phyloP scores from a whole-genome alignment of 2,329 filamentous ascomycete genomes.

The Penicillium sp. region DNA sequence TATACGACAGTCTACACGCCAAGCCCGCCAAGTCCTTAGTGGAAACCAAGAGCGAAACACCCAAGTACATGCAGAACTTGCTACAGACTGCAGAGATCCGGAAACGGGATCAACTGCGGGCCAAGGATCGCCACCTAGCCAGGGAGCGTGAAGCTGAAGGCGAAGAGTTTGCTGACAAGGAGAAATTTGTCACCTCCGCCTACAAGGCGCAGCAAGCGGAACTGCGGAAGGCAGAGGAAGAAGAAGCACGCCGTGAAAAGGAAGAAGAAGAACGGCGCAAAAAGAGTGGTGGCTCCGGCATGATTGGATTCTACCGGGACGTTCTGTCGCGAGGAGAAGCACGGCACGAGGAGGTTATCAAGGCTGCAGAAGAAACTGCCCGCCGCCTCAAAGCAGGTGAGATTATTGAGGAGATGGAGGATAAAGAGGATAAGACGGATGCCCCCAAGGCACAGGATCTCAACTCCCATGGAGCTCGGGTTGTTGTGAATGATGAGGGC shows the following conservation, averaged over 20 bases:
- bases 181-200: conserved; percentile 64
- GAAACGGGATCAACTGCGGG: conserved; percentile 62
- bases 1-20: conserved; percentile 50
- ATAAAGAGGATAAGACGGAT: conserved; percentile 44
- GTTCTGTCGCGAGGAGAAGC: conserved; percentile 59
- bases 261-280: conserved; percentile 52
- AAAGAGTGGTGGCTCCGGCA: conserved; percentile 51
- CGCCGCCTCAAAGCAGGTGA: conserved; percentile 37
- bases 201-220: conserved; percentile 66
- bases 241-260: conserved; percentile 54
- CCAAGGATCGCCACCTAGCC: conserved; percentile 59
- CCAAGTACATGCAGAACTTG: conserved; percentile 62
- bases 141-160: conserved; percentile 63
- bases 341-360: conserved; percentile 56
- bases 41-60: conserved; percentile 31
- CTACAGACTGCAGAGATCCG: conserved; percentile 60
- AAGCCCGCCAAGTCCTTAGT: conserved; percentile 32
- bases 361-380: conserved; percentile 51
- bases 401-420: conserved; percentile 24
- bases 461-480: conserved; percentile 50
- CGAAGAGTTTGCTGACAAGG: conserved; percentile 65
- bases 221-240: conserved; percentile 55
- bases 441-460: conserved; percentile 57
- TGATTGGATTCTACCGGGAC: conserved; percentile 61
- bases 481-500: conserved; percentile 63